Base-by-base conservation (phyloP, 1,284 basidiomycete species). In the Heliocybe sulcata region DNA sequence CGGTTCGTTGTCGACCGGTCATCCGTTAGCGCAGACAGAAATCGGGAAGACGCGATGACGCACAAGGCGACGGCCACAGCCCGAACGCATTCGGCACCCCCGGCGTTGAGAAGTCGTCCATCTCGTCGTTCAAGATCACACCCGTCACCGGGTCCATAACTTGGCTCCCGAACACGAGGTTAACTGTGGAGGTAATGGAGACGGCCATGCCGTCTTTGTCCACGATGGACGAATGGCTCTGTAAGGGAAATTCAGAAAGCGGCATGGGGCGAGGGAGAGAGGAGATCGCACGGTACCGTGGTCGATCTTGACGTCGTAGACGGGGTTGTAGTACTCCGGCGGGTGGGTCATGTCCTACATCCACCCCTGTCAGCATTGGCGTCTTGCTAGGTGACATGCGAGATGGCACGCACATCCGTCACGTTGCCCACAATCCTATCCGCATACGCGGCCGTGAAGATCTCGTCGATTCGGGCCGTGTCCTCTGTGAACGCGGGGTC, bases 51-150 rank as follows among this genome's bases (percentile, higher is more conserved):
- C 26, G 31, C 19, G 22, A n/a, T n/a, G 47, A 67, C 81, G 60
- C 64, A 89, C 88, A 92, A 8, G 94, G 93, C 19, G 89, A 92
- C 2, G 93, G 87, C 71, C 77, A 83, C 20, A 98, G 74, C 1
- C 92, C 94, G 65, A 93, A 95, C 1, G 77, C 82, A 61, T 97
- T 94, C 4, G 91, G 80, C 19, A 71, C 69, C 2, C 90, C 92
- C 0, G 92, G 93, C 1, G 78, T 86, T 8, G 91, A 87, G 67
- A 95, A 95, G 68, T 97, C 94, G 61, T 94, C 91, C 87, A 90
- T 90, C 79, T 96, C 92, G 65, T 98, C 85, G 65, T 98, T 97
- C 48, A 98, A 70, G 54, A 98, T 82, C 26, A 98, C 78, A 0
- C 94, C 95, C 0, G 92, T 95, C 35, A 83, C 77, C 0, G 87